Evolutionary conservation across 768 basidiomycete species (phyloP).

Genomic region (Panaeolus cyanescens): DNA sequence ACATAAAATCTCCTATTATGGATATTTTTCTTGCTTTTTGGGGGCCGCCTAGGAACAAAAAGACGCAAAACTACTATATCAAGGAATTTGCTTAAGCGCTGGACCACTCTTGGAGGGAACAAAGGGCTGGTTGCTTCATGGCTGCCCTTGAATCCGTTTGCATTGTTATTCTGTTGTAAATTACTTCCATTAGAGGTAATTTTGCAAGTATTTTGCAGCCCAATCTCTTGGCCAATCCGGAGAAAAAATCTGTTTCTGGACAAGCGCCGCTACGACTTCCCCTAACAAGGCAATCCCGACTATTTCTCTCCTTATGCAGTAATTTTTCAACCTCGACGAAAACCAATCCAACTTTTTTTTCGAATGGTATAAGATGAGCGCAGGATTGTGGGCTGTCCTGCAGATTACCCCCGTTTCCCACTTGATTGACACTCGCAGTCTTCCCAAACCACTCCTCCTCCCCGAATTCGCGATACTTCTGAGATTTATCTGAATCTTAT

Average conservation of each 20-base stretch:
- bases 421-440: neutral
- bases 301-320: neutral
- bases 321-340: neutral
- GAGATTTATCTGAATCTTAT: neutral
- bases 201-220: neutral
- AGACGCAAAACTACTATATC: neutral
- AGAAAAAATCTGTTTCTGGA: neutral
- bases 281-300: neutral
- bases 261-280: neutral
- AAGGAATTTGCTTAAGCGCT: neutral
- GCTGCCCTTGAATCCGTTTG: neutral
- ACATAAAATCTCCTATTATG: neutral
- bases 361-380: neutral
- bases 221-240: neutral
- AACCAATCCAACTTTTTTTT: slow-evolving; percentile 2
- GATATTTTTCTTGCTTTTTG: neutral
- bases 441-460: neutral
- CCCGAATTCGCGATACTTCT: neutral
- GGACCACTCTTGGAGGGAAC: neutral
- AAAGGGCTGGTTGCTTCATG: neutral
- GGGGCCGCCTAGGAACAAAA: neutral
- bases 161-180: neutral
- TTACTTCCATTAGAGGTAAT: neutral
- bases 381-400: neutral
- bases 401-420: neutral